Percentiles rank a stretch among this genome's conserved stretches.
Conservation (phyloP, 768 basidiomycete genomes). For the Boletus eberwhitei region DNA sequence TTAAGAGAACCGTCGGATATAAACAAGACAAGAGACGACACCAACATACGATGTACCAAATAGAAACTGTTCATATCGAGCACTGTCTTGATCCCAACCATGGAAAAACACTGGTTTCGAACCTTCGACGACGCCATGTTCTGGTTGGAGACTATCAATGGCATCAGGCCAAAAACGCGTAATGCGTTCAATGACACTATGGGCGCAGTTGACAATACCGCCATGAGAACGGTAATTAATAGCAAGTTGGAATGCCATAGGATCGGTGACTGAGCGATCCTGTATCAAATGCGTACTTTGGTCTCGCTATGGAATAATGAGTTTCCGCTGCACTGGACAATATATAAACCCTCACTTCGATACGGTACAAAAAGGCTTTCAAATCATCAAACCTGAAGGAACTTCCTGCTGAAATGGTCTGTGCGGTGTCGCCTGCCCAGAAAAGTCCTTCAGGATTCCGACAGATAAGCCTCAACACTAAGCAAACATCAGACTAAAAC, state of each 20-base stretch:
- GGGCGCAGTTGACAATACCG: constrained; percentile 73
- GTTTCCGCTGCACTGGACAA: neutral
- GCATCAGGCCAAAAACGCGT: constrained; percentile 58
- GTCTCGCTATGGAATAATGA: constrained; percentile 18
- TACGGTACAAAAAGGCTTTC: constrained; percentile 60
- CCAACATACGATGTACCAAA: constrained; percentile 44
- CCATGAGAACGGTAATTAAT: constrained; percentile 70
- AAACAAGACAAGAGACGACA: neutral
- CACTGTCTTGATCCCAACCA: constrained; percentile 42
- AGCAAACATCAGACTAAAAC: constrained; percentile 2
- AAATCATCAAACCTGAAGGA: constrained; percentile 70
- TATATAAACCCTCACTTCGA: constrained; percentile 44
- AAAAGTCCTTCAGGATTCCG: constrained; percentile 64
- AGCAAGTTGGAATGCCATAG: constrained; percentile 51
- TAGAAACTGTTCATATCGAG: constrained; percentile 53
- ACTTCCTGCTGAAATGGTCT: constrained; percentile 71
- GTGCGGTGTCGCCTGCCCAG: constrained; percentile 80
- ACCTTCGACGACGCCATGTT: constrained; percentile 53
- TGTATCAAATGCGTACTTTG: constrained; percentile 10
- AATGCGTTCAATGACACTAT: constrained; percentile 61
- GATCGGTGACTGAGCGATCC: constrained; percentile 21
- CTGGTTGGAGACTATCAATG: constrained; percentile 56
- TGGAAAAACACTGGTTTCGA: constrained; percentile 56
- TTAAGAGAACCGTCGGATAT: constrained; percentile 9
- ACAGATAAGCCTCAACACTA: constrained; percentile 64